Evolutionary conservation across 2,329 filamentous ascomycete species (phyloP), one percentile per base, ranked within the genome.

Genomic region (Malbranchea zuffiana): DNA sequence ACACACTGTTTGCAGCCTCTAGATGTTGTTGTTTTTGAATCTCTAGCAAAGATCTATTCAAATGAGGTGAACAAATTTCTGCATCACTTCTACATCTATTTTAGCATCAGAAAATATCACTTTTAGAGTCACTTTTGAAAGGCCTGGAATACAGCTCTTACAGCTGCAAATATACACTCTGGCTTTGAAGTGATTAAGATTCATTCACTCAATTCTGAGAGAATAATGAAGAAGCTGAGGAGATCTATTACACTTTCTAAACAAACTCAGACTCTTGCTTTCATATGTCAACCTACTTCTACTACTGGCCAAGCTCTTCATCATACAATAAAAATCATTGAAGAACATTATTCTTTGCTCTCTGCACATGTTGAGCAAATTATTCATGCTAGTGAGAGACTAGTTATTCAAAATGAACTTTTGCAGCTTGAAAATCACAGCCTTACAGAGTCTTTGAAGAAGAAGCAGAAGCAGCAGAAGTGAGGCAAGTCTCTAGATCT

Each of bases 21-120:
- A 37, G 29, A 41, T 41, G n/a, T 41, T 25, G 18, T 16, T 18
- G 33, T 41, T 27, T 41, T 41, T 37, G 19, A 13, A 16, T 6
- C 7, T 6, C 25, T 41, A 1, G 7, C 12, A 7, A 21, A 29
- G 20, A 11, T 24, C 6, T 40, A 40, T 36, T 36, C 21, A 8
- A 19, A 40, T 5, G 13, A 40, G 10, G 3, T 32, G 0, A 28
- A 40, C 36, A 7, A 30, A 5, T 31, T 28, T 18, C 13, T 29
- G 5, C 15, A 11, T 20, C 11, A 26, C 16, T 18, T 5, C 28
- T 29, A 37, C 12, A 16, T n/a, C 33, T 37, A 28, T 15, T 21
- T 28, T 32, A 4, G 7, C 6, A 37, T 30, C 4, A 41, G 11
- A 2, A 41, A 41, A 19, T 23, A 2, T 13, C 1, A 4, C 15